These are phyloP conservation scores for Cubamyces sp. DNA, from an alignment of 768 basidiomycete genomes.

Conservation along the genomic window DNA sequence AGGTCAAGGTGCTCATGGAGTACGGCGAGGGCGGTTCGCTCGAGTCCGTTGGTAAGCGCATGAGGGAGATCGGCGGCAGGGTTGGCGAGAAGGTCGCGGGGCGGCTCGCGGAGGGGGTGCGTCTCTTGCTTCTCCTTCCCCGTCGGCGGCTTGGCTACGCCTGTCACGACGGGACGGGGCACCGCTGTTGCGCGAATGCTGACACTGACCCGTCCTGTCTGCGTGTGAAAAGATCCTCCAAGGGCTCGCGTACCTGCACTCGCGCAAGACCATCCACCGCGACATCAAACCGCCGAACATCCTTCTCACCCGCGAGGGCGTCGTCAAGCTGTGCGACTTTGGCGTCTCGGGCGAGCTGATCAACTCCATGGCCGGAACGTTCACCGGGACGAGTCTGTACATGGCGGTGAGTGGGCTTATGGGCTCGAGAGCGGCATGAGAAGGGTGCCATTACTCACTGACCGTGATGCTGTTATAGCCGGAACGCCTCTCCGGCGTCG, in stretches of 20 bases:
- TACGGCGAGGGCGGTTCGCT: slow-evolving; percentile 85
- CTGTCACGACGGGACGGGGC: slow-evolving; percentile 8
- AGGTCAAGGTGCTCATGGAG: slow-evolving; percentile 97
- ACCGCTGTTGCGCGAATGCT: slow-evolving; percentile 20
- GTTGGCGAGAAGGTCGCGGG: slow-evolving; percentile 90
- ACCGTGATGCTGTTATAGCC: slow-evolving; percentile 54
- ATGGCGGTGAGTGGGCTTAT: slow-evolving; percentile 82
- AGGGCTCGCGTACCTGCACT: slow-evolving; percentile 93
- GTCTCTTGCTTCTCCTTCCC: slow-evolving; percentile 33
- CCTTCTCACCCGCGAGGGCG: slow-evolving; percentile 84
- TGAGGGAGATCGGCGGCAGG: slow-evolving; percentile 75
- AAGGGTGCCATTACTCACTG: slow-evolving; percentile 1
- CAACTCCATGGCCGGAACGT: slow-evolving; percentile 89
- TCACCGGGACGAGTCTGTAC: slow-evolving; percentile 97
- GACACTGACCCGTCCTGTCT: slow-evolving; percentile 9
- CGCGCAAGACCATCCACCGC: slow-evolving; percentile 90
- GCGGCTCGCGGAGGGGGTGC: slow-evolving; percentile 89
- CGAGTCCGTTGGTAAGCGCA: slow-evolving; percentile 85
- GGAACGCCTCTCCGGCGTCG: slow-evolving; percentile 89
- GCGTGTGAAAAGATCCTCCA: slow-evolving; percentile 64
- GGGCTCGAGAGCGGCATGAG: background rate
- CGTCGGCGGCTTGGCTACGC: background rate
- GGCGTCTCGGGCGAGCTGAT: slow-evolving; percentile 97
- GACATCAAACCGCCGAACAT: slow-evolving; percentile 96
- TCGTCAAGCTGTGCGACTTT: slow-evolving; percentile 94